Evolutionary conservation across 768 basidiomycete species (phyloP).

Genomic region (Tulasnella sp.): DNA sequence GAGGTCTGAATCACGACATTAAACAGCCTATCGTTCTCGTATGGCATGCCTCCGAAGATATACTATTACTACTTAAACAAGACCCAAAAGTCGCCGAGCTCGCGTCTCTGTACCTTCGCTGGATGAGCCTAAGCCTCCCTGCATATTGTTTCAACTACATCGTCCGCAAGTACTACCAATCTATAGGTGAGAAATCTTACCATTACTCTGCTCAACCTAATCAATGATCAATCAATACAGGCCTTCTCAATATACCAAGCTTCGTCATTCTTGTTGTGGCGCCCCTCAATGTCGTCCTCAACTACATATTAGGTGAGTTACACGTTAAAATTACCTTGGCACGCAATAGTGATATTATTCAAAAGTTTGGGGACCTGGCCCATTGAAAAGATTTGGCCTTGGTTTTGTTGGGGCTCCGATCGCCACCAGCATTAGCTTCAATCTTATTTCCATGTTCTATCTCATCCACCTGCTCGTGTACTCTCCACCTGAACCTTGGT

Average conservation of each 20-base stretch:
- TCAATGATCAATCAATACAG: slow-evolving; percentile 26
- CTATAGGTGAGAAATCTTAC: slow-evolving; percentile 7
- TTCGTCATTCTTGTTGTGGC: slow-evolving; percentile 72
- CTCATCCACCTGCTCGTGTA: slow-evolving; percentile 52
- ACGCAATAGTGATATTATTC: too few relatives aligned
- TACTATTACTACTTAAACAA: slow-evolving; percentile 66
- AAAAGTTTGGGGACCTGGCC: slow-evolving; percentile 17
- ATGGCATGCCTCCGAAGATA: slow-evolving; percentile 74
- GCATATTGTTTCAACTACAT: slow-evolving; percentile 51
- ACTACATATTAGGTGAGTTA: slow-evolving; percentile 65
- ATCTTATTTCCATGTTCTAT: slow-evolving; percentile 58
- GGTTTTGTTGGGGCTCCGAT: slow-evolving; percentile 91
- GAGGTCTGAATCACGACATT: too few relatives aligned
- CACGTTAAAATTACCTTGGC: background rate
- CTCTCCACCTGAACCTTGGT: slow-evolving; percentile 65
- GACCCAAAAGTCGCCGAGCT: slow-evolving; percentile 74
- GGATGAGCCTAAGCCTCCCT: slow-evolving; percentile 67
- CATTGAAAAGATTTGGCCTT: slow-evolving; percentile 42
- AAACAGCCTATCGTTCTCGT: slow-evolving; percentile 44
- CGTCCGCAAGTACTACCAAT: slow-evolving; percentile 28
- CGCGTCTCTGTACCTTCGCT: slow-evolving; percentile 67
- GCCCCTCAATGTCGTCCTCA: slow-evolving; percentile 73
- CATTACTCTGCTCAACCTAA: background rate
- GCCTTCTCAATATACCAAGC: slow-evolving; percentile 76
- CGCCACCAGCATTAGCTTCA: slow-evolving; percentile 80